Evolutionary conservation across 148 eudicot species (phyloP), one percentile per base, ranked within the genome.

Genomic region (Bassia scoparia): DNA sequence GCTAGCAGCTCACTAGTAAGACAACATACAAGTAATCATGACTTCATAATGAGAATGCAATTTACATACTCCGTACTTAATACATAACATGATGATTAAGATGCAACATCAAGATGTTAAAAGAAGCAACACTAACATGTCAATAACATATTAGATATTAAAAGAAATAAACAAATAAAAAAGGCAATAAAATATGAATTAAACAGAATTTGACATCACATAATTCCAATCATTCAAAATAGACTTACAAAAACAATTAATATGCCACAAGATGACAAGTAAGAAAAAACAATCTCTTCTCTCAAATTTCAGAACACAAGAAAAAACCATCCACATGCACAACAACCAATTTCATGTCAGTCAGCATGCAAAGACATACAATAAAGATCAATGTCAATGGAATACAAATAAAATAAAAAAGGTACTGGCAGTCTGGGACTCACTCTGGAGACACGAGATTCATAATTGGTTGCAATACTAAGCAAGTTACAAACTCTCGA

Each of bases 371-470:
- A 29, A 70, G 13, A 18, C 43, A 69, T 61, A 63, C 66, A 55
- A 65, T 53, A 18, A 30, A 71, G 26, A 67, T 46, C 16, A 35
- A 64, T 38, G 27, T 16, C 23, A 27, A 59, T 38, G 50, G 11
- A 21, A 64, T 34, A 50, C 72, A 72, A 26, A 49, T 10, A 15
- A 63, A 24, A 49, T 21, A 35, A 34, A 34, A 75, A 26, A 27
- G 29, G 15, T 26, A 33, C 72, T 26, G 21, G 35, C n/a, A 60
- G 46, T 46, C n/a, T 67, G 56, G 56, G 78, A 88, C 99, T 89
- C 80, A 92, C 99, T 53, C 79, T 1, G 99, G 99, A 82, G 90
- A 84, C 35, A 91, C 99, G 31, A 92, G 91, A 81, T 89, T 87
- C 89, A 95, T 79, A 56, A 95, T 54, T 68, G 99, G 99, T 77